A percentile compares a stretch with the other conserved stretches of the same genome.
Evolutionary conservation across 805 yeast genomes (phyloP).

Genomic region (Wickerhamomyces bisporus): DNA sequence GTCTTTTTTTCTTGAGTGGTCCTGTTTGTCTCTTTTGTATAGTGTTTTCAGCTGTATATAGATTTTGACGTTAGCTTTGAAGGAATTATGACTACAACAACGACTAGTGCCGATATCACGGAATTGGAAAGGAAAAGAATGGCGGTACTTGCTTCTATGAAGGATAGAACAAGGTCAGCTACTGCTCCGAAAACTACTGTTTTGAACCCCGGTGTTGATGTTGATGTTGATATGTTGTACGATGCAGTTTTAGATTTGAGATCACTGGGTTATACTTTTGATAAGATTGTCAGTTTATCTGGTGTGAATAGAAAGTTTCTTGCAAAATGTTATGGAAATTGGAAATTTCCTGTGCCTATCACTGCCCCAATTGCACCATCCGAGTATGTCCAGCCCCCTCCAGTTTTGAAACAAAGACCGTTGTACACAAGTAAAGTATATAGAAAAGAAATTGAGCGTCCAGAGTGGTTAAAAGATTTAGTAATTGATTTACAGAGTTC

Average conservation of each 20-base stretch:
- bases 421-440: slow-evolving; percentile 12
- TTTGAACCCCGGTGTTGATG: slow-evolving; percentile 2
- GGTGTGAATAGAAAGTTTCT: slow-evolving; percentile 17
- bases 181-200: not conserved
- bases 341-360: slow-evolving; percentile 17
- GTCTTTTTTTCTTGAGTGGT: too few species aligned
- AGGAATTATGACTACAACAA: too few species aligned
- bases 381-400: not conserved
- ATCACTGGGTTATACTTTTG: slow-evolving; percentile 20
- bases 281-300: slow-evolving; percentile 12
- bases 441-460: slow-evolving; percentile 11
- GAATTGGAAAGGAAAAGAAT: slow-evolving; percentile 19
- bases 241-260: slow-evolving; percentile 21
- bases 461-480: slow-evolving; percentile 22
- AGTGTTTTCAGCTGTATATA: too few species aligned
- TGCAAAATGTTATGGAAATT: slow-evolving; percentile 11
- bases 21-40: too few species aligned
- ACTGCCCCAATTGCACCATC: not conserved
- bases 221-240: slow-evolving; percentile 6
- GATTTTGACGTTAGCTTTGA: too few species aligned
- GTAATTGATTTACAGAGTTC: slow-evolving; percentile 20
- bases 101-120: too few species aligned
- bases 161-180: slow-evolving; percentile 7
- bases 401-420: not conserved
- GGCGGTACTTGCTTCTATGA: slow-evolving; percentile 22